These are phyloP conservation scores for Trametes elegans DNA, from an alignment of 768 basidiomycete genomes.

Conservation along the genomic window DNA sequence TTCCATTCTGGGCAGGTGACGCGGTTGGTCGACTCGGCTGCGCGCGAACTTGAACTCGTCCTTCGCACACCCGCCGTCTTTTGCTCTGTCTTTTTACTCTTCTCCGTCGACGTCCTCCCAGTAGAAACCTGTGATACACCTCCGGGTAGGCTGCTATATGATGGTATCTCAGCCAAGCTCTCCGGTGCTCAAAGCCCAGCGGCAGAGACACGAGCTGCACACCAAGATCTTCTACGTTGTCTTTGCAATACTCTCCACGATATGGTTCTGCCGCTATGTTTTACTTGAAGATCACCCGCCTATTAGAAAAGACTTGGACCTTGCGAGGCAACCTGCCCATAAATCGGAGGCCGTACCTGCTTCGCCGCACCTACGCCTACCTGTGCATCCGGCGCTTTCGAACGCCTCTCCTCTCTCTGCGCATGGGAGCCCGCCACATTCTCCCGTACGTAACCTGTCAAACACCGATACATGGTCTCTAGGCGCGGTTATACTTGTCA, in stretches of 20 bases:
- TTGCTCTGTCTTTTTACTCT: neutral
- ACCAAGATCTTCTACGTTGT: constrained; percentile 3
- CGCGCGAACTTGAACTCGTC: too few species aligned
- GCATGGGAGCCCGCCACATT: neutral
- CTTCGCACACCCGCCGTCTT: neutral
- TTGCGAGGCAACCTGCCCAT: too few species aligned
- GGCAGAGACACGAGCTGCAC: constrained; percentile 1
- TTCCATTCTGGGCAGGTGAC: neutral
- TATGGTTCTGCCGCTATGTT: constrained; percentile 7
- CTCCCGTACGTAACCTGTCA: neutral
- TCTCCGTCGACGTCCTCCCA: too few species aligned
- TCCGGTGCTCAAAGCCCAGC: constrained; percentile 15
- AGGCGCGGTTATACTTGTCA: constrained; percentile 44
- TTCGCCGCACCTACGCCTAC: neutral
- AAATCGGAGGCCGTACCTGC: too few species aligned
- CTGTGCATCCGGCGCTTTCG: neutral
- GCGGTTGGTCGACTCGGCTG: neutral
- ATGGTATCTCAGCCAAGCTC: constrained; percentile 15
- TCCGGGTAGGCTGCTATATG: neutral
- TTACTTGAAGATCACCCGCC: neutral
- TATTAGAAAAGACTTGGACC: neutral
- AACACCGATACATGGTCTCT: neutral
- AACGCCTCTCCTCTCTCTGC: neutral
- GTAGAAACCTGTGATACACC: too few species aligned
- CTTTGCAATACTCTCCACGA: neutral